Conservation (phyloP, 2,329 filamentous ascomycete genomes). For the Chalaropsis ovoidea region DNA sequence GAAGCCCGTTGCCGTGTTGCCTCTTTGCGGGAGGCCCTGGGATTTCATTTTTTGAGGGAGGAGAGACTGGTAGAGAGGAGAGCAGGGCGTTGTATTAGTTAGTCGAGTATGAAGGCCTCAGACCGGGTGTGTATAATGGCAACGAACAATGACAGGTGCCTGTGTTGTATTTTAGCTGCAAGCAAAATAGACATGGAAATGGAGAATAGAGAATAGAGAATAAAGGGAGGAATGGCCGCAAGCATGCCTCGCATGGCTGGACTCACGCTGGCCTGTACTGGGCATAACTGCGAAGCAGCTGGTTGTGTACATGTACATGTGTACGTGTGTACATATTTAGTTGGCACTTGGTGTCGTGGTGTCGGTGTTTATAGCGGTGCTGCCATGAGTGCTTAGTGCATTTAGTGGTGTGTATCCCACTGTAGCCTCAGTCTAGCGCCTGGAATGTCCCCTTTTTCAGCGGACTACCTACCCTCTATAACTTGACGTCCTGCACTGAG, state of each 20-base stretch:
- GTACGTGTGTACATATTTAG: no score
- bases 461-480: not conserved
- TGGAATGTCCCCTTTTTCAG: not conserved
- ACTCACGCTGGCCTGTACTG: not conserved
- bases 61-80: not conserved
- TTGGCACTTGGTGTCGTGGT: not conserved
- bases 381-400: not conserved
- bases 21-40: not conserved
- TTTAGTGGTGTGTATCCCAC: not conserved
- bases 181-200: no score
- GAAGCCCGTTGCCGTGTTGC: slow-evolving; percentile 12
- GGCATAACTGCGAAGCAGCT: not conserved
- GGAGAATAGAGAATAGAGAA: not conserved
- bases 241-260: not conserved
- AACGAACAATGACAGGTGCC: no score
- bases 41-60: not conserved
- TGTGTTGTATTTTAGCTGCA: not conserved
- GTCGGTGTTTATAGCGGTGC: no score
- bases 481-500: no score
- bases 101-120: no score
- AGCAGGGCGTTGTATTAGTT: not conserved
- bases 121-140: no score
- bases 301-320: no score
- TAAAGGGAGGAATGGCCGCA: not conserved
- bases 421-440: not conserved